Evolutionary conservation across 2,329 filamentous ascomycete genomes (phyloP).

Genomic region (Drechslerella coelobrocha): DNA sequence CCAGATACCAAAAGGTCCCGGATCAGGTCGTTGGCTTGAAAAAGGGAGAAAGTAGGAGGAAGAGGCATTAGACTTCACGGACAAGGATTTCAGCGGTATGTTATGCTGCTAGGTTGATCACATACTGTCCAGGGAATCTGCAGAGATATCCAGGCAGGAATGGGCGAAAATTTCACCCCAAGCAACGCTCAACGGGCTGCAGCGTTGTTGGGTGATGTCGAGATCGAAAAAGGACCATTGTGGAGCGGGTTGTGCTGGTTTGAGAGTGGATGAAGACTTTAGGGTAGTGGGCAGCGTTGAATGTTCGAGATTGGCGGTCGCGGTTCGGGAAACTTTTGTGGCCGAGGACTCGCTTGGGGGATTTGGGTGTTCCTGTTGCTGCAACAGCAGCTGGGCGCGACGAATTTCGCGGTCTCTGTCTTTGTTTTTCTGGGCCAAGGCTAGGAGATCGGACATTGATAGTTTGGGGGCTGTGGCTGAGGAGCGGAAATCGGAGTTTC

Average conservation of each 20-base stretch:
- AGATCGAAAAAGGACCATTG: slow-evolving; percentile 25
- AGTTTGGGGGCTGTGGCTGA: slow-evolving; percentile 11
- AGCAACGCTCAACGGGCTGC: background rate
- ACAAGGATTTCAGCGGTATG: background rate
- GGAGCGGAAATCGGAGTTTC: background rate
- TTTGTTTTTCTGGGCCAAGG: slow-evolving; percentile 22
- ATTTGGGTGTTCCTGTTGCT: background rate
- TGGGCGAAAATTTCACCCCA: background rate
- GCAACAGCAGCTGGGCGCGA: slow-evolving; percentile 24
- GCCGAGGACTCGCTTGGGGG: no score
- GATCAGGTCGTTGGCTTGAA: slow-evolving; percentile 26
- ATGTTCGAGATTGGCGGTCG: background rate
- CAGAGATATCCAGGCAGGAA: background rate
- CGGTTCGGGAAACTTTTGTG: no score
- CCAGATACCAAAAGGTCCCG: slow-evolving; percentile 66
- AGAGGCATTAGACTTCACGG: background rate
- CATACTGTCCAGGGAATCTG: background rate
- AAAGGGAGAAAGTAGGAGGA: background rate
- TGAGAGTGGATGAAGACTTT: background rate
- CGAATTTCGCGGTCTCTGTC: slow-evolving; percentile 31
- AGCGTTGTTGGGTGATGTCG: background rate
- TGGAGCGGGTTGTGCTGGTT: background rate
- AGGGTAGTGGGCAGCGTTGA: slow-evolving; percentile 1
- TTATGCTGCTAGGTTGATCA: background rate
- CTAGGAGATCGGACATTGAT: slow-evolving; percentile 33